Conservation (phyloP, 257 asterid genomes). For the Anisodus tanguticus region DNA sequence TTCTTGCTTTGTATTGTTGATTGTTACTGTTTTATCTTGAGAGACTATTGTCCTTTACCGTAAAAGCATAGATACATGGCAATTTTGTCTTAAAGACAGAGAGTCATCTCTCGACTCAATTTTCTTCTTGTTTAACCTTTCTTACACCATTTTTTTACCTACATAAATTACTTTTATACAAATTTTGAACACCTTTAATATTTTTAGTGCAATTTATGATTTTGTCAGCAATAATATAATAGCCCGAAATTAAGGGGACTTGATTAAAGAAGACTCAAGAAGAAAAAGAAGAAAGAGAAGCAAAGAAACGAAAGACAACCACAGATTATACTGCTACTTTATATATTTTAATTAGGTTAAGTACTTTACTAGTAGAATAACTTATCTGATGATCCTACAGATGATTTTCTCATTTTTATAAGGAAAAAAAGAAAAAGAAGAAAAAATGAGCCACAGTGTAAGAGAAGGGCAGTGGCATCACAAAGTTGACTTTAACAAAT, state of each 20-base stretch:
- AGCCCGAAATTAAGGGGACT: neutral
- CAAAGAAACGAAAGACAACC: neutral
- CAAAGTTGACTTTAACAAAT: slow-evolving; percentile 13
- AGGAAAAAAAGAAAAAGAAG: neutral
- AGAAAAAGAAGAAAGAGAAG: neutral
- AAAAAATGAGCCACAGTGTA: neutral
- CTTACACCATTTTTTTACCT: no score
- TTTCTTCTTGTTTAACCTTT: no score
- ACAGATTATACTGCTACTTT: neutral
- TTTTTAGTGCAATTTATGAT: neutral
- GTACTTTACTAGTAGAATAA: slow-evolving; percentile 6
- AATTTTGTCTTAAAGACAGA: no score
- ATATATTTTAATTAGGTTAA: neutral
- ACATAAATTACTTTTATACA: neutral
- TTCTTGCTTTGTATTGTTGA: no score
- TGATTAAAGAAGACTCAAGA: neutral
- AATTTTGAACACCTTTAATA: neutral
- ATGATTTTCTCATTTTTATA: slow-evolving; percentile 17
- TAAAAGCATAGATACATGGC: no score
- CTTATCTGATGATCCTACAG: neutral
- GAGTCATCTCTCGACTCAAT: no score
- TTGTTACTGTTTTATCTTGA: no score
- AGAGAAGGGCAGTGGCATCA: neutral
- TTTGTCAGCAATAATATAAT: neutral
- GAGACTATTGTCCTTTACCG: no score